Percentiles rank a stretch among this genome's conserved stretches.
Conservation (phyloP, 2,329 filamentous ascomycete genomes). For the Diaporthe ampelina region DNA sequence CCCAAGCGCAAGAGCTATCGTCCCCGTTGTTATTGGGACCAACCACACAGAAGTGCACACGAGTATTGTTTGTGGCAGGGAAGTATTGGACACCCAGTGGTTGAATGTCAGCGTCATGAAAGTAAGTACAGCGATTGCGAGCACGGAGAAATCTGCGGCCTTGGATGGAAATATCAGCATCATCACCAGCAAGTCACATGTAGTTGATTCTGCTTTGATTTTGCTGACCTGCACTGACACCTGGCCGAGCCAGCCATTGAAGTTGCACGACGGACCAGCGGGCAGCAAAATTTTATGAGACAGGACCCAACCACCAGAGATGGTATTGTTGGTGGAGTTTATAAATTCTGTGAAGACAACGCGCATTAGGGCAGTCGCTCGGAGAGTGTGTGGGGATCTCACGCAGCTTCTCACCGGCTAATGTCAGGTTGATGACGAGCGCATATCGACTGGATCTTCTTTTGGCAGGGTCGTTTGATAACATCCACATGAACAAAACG, state of each 20-base stretch:
- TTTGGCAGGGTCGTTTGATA: conserved; percentile 30
- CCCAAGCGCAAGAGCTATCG: conserved; percentile 30
- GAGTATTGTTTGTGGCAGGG: conserved; percentile 13
- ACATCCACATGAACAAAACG: conserved; percentile 37
- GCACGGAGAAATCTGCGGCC: conserved; percentile 39
- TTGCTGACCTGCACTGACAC: conserved; percentile 19
- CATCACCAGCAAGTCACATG: neutral
- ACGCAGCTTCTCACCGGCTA: conserved; percentile 31
- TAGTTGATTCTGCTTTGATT: neutral
- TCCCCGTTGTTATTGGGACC: conserved; percentile 31
- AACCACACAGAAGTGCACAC: conserved; percentile 27
- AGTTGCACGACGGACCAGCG: conserved; percentile 16
- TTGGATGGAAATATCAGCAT: conserved; percentile 16
- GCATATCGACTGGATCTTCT: conserved; percentile 37
- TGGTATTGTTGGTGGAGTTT: conserved; percentile 37
- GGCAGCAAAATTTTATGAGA: conserved; percentile 4
- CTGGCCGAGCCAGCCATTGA: conserved; percentile 20
- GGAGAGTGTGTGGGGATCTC: too few relatives aligned
- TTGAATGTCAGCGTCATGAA: conserved; percentile 37
- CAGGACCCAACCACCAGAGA: conserved; percentile 35
- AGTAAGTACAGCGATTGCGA: conserved; percentile 39
- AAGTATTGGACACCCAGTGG: neutral
- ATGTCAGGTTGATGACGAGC: conserved; percentile 38
- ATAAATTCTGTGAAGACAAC: conserved; percentile 33
- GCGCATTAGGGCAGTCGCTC: neutral